Evolutionary conservation across 805 yeast genomes (phyloP).

Genomic region (Kluyveromyces dobzhanskii): DNA sequence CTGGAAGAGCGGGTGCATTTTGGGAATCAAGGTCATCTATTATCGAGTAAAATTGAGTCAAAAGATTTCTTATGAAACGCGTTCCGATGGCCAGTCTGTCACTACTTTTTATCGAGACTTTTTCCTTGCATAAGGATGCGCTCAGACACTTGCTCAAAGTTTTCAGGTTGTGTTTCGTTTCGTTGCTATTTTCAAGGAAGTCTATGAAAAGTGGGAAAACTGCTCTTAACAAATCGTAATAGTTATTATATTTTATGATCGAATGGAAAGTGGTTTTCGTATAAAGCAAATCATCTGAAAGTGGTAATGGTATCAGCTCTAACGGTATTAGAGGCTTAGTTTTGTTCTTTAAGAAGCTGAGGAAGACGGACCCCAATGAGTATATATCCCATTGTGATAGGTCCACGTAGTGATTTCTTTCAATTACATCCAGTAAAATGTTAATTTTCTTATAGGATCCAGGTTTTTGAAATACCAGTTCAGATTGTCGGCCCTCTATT

Average conservation of each 20-base stretch:
- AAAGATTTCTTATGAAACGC: constrained; percentile 44
- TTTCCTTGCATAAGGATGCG: constrained; percentile 50
- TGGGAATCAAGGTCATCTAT: not conserved
- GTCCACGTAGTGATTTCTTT: constrained; percentile 48
- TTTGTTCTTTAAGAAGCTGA: constrained; percentile 42
- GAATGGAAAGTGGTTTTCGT: constrained; percentile 31
- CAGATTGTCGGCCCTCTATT: constrained; percentile 35
- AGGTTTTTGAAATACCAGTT: constrained; percentile 46
- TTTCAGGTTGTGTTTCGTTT: constrained; percentile 36
- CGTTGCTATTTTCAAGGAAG: constrained; percentile 29
- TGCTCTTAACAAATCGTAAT: constrained; percentile 30
- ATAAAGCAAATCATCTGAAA: constrained; percentile 40
- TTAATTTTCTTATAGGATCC: constrained; percentile 41
- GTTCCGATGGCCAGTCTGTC: constrained; percentile 44
- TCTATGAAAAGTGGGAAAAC: constrained; percentile 41
- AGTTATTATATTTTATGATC: constrained; percentile 28
- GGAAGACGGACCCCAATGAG: constrained; percentile 34
- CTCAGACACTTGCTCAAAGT: constrained; percentile 38
- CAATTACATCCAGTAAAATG: constrained; percentile 41
- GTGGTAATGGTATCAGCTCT: constrained; percentile 42
- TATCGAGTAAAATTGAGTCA: constrained; percentile 39
- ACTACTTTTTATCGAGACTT: constrained; percentile 33
- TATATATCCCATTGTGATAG: constrained; percentile 57
- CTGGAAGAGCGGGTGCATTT: constrained; percentile 1
- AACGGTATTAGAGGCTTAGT: constrained; percentile 48